Evolutionary conservation across 1,284 basidiomycete species (phyloP).

Genomic region (Apiotrichum brassicae): DNA sequence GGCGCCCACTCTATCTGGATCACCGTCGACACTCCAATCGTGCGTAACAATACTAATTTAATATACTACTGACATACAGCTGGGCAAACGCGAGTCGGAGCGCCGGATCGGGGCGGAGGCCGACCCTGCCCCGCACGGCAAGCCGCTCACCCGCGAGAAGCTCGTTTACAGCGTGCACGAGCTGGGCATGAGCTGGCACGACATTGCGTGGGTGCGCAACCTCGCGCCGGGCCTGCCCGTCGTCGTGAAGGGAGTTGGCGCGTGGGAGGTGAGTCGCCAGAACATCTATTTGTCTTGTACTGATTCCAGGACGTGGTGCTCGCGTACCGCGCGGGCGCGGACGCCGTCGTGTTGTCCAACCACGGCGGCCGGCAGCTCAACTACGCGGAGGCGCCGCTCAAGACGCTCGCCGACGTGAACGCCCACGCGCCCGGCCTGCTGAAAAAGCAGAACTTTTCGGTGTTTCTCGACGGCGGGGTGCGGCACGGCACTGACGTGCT

Average conservation of each 20-base stretch:
- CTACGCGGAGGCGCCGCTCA: slow-evolving; percentile 58
- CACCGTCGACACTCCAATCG: slow-evolving; percentile 48
- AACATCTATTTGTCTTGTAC: background rate
- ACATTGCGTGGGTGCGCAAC: slow-evolving; percentile 48
- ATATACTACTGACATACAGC: slow-evolving; percentile 22
- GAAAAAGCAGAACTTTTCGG: slow-evolving; percentile 50
- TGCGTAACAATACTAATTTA: slow-evolving; percentile 12
- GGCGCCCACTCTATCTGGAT: slow-evolving; percentile 48
- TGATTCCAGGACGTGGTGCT: slow-evolving; percentile 40
- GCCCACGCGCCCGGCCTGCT: slow-evolving; percentile 68
- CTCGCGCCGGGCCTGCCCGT: slow-evolving; percentile 46
- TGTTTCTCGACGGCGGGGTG: slow-evolving; percentile 83
- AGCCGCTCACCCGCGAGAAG: slow-evolving; percentile 9
- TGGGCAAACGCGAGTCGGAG: slow-evolving; percentile 20
- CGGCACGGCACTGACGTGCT: slow-evolving; percentile 79
- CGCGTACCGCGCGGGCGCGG: slow-evolving; percentile 45
- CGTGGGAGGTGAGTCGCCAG: slow-evolving; percentile 35
- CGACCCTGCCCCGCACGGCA: slow-evolving; percentile 12
- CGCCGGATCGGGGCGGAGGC: slow-evolving; percentile 13
- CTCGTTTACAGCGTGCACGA: slow-evolving; percentile 4
- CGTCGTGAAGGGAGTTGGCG: slow-evolving; percentile 49
- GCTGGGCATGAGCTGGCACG: slow-evolving; percentile 37
- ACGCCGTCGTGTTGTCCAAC: slow-evolving; percentile 48
- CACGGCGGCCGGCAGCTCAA: slow-evolving; percentile 45
- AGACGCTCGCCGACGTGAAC: slow-evolving; percentile 64